These are phyloP conservation scores for Posidonia australis DNA, from an alignment of 106 monocot species.

Conservation along the genomic window DNA sequence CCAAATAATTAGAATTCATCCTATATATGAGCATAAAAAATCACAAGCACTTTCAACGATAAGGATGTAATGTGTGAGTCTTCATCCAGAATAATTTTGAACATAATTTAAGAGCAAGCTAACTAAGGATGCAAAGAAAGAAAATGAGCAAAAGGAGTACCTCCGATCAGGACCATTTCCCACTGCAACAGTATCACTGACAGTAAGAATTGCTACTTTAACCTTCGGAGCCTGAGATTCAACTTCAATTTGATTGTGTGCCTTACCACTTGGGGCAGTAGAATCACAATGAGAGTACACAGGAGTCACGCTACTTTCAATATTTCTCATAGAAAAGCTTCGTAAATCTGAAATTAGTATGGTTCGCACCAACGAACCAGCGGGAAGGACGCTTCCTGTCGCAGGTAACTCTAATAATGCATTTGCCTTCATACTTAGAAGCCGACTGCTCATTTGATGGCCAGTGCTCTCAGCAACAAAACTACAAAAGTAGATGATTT, in stretches of 20 bases:
- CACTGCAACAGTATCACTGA: slow-evolving; percentile 86
- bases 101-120: too few relatives aligned
- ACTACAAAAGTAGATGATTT: slow-evolving; percentile 20
- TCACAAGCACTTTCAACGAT: too few relatives aligned
- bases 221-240: slow-evolving; percentile 20
- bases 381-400: slow-evolving; percentile 36
- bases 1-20: too few relatives aligned
- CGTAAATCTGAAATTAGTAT: slow-evolving; percentile 70
- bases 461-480: slow-evolving; percentile 96
- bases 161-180: slow-evolving; percentile 92
- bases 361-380: slow-evolving; percentile 61
- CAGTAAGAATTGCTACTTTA: slow-evolving; percentile 93
- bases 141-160: slow-evolving; percentile 25
- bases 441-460: slow-evolving; percentile 75
- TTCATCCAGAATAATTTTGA: too few relatives aligned
- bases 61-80: too few relatives aligned
- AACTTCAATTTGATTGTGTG: not conserved
- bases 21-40: too few relatives aligned
- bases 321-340: slow-evolving; percentile 21
- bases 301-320: slow-evolving; percentile 4
- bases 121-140: not conserved
- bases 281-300: not conserved
- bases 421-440: slow-evolving; percentile 96
- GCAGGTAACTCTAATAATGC: slow-evolving; percentile 70
- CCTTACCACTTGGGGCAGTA: slow-evolving; percentile 4